Base-by-base conservation (phyloP, 331 rosid species). In the Ulmus americana region DNA sequence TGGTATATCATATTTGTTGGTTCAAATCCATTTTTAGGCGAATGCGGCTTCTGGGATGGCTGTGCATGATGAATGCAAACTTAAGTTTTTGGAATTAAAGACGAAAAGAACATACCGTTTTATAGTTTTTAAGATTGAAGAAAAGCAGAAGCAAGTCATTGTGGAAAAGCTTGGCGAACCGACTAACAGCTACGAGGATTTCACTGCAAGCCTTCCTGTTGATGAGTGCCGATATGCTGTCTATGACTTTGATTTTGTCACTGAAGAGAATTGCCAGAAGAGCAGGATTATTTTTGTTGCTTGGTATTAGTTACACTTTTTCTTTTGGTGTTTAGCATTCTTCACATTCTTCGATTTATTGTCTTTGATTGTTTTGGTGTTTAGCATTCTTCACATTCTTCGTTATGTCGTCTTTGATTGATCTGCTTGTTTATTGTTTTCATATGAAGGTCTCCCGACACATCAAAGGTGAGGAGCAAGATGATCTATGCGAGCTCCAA, bases 401-500 rank as follows among this genome's bases (percentile, higher is more conserved):
- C 39, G 0, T 54, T 3, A 8, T 38, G n/a, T 18, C 5, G 35
- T 48, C 3, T 3, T 47, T 64, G 46, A 45, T 53, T 54, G 15
- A 3, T 45, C 0, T 7, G n/a, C 39, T 45, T 10, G 5, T 64
- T 38, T 16, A 10, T 14, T 20, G 15, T 39, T 18, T 67, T 4
- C 13, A 3, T 10, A 7, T 59, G 56, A 71, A 78, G 82, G 82
- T 78, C 76, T 18, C 79, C 83, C n/a, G 83, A 74, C 16, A 65
- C 75, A 14, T 39, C 79, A 20, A 74, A 55, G 76, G 83, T 78
- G 73, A 78, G 83, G 70, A 74, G 74, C 83, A 78, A 74, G 74
- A 78, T 78, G 83, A 78, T 78, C 38, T 78, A 78, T 10, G 83
- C 83, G 0, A 78, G 83, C 70, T 78, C 79, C 0, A 78, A 78